Base-by-base conservation (phyloP, 2,329 filamentous ascomycete genomes). In the Neofusicoccum kwambonambiense region DNA sequence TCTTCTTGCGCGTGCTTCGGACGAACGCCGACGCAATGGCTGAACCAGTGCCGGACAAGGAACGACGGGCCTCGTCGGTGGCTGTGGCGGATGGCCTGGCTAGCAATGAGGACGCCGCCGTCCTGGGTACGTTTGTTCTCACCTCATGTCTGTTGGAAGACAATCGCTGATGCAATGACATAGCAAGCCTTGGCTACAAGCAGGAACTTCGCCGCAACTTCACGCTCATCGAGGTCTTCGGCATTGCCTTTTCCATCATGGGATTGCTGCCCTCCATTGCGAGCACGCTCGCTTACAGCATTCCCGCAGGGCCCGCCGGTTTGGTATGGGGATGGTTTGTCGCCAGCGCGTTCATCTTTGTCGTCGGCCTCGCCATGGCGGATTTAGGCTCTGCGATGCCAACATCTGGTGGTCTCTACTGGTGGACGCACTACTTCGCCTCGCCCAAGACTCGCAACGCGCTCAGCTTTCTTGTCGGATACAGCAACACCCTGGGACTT, bases 271-370 rank as follows among this genome's bases (percentile, higher is more conserved):
- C 86, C 1, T 87, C 85, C 3, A 87, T 88, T 67, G 85, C 86
- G 5, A 84, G 83, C 35, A 87, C 86, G 0, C 74, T 88, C 12
- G 72, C 84, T 0, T 88, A 87, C 68, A 86, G 84, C 3, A 78
- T 88, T 45, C 84, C 86, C 1, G 82, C 85, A 5, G 86, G 86
- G 0, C 85, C 85, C 1, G 84, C 81, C 3, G 86, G 86, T 3
- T 85, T 88, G 81, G 84, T 88, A 62, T 88, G 86, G 85, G 79
- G 80, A 31, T 88, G 85, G 86, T 83, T 88, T 66, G 72, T 83
- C n/a, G 85, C 85, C 11, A 84, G 82, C 63, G 78, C 76, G 27
- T 84, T 85, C 68, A 87, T 87, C 66, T 85, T 88, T 67, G 73
- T 86, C 37, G 85, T 88, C 60, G 84, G 85, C 2, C 76, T 88